Percentiles rank a stretch among this genome's conserved stretches.
These are phyloP conservation scores for Penicillium turbatum DNA, from an alignment of 495 filamentous ascomycete genomes.

Conservation along the genomic window DNA sequence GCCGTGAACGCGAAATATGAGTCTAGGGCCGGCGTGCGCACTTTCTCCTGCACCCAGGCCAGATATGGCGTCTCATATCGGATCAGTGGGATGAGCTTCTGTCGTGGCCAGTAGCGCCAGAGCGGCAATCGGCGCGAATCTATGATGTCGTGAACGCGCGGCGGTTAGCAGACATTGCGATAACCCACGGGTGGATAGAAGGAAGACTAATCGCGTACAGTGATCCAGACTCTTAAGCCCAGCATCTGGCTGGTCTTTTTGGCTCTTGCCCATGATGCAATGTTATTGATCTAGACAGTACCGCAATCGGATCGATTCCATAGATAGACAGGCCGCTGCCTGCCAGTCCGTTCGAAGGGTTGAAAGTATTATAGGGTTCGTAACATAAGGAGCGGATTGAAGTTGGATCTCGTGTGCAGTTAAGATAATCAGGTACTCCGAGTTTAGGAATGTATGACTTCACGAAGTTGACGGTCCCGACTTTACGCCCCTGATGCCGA, in stretches of 20 bases:
- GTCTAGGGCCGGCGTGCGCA: slow-evolving; percentile 78
- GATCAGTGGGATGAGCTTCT: slow-evolving; percentile 76
- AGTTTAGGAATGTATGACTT: neutral
- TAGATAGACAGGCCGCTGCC: slow-evolving; percentile 25
- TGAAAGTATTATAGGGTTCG: slow-evolving; percentile 8
- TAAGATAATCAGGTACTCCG: neutral
- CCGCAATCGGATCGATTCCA: slow-evolving; percentile 21
- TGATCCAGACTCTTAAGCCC: slow-evolving; percentile 70
- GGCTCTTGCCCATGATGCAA: slow-evolving; percentile 33
- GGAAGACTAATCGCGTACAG: slow-evolving; percentile 49
- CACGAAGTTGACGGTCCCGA: slow-evolving; percentile 5
- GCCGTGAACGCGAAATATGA: slow-evolving; percentile 95
- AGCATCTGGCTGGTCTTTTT: slow-evolving; percentile 55
- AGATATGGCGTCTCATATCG: slow-evolving; percentile 95
- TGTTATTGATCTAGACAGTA: slow-evolving; percentile 19
- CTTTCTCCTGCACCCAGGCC: slow-evolving; percentile 71
- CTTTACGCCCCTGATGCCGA: slow-evolving; percentile 3
- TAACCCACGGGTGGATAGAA: neutral
- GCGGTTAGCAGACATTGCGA: slow-evolving; percentile 7
- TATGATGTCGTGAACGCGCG: slow-evolving; percentile 32
- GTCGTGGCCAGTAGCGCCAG: slow-evolving; percentile 86
- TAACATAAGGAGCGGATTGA: slow-evolving; percentile 25
- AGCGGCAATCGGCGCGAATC: slow-evolving; percentile 76
- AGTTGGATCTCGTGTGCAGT: slow-evolving; percentile 15
- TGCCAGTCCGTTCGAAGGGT: slow-evolving; percentile 16